phyloP scores from a whole-genome alignment of 768 basidiomycete species.

The Termitomyces heimii region DNA sequence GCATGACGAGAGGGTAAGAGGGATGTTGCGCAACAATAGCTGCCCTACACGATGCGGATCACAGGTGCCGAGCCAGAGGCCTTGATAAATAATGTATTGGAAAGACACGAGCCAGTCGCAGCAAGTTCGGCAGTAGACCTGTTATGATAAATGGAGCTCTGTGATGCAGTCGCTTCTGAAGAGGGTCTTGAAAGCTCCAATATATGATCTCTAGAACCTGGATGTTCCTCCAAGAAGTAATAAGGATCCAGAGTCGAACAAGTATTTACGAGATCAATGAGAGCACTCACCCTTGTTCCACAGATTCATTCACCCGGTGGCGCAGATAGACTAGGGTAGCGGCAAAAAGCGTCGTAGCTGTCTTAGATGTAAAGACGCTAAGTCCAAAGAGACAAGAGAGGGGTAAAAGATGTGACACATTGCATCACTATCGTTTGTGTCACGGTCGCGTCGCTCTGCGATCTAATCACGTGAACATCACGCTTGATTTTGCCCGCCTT shows the following conservation, averaged over 20 bases:
- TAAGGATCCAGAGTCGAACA: background rate
- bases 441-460: constrained; percentile 7
- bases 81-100: background rate
- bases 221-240: background rate
- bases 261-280: background rate
- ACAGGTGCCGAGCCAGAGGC: background rate
- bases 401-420: constrained; percentile 1
- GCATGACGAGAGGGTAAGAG: constrained; percentile 2
- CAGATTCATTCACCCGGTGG: background rate
- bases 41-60: background rate
- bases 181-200: background rate
- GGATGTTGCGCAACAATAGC: background rate
- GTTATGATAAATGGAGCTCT: too few relatives aligned
- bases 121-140: background rate
- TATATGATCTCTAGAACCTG: background rate
- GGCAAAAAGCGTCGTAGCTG: background rate
- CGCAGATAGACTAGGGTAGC: background rate
- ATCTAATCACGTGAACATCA: constrained; percentile 4
- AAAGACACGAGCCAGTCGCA: background rate
- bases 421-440: constrained; percentile 1
- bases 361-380: background rate
- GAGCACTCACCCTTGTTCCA: background rate
- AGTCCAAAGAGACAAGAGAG: background rate
- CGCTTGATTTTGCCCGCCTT: background rate
- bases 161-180: background rate